Evolutionary conservation across 495 filamentous ascomycete species (phyloP).

Genomic region (Aspergillus diversus): DNA sequence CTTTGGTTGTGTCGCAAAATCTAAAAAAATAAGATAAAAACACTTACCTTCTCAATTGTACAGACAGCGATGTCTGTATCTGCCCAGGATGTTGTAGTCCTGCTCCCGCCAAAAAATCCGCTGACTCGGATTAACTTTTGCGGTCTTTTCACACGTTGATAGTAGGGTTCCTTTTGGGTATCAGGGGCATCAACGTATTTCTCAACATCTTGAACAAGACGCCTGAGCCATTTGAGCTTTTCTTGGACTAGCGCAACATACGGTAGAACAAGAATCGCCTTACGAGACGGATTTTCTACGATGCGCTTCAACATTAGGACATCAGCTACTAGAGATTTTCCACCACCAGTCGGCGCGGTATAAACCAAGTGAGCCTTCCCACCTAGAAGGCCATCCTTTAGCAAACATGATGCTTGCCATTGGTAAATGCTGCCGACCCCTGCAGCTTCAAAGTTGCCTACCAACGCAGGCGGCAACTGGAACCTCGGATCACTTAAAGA

Average conservation of each 20-base stretch:
- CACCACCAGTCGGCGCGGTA: conserved; percentile 82
- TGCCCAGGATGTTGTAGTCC: conserved; percentile 64
- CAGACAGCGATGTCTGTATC: conserved; percentile 82
- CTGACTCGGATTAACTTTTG: conserved; percentile 60
- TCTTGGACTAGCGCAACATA: conserved; percentile 85
- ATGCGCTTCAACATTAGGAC: conserved; percentile 75
- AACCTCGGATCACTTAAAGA: conserved; percentile 67
- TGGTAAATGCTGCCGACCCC: conserved; percentile 75
- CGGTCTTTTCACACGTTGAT: conserved; percentile 37
- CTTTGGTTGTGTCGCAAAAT: not conserved
- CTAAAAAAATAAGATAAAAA: too few species aligned
- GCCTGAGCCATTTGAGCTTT: conserved; percentile 77
- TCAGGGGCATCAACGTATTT: conserved; percentile 43
- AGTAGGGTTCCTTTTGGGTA: conserved; percentile 25
- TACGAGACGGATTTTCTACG: conserved; percentile 64
- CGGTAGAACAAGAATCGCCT: conserved; percentile 78
- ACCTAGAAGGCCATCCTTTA: conserved; percentile 65
- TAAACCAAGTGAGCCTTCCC: conserved; percentile 77
- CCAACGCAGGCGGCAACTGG: conserved; percentile 61
- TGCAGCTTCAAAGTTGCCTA: conserved; percentile 64
- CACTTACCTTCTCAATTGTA: conserved; percentile 80
- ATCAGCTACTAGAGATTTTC: conserved; percentile 79
- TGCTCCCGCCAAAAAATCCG: conserved; percentile 77
- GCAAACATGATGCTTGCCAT: conserved; percentile 81
- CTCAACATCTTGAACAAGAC: conserved; percentile 65